Evolutionary conservation across 1,139 yeast genomes (phyloP), one percentile per base, ranked within the genome.

Genomic region (Taiozyma onychis): DNA sequence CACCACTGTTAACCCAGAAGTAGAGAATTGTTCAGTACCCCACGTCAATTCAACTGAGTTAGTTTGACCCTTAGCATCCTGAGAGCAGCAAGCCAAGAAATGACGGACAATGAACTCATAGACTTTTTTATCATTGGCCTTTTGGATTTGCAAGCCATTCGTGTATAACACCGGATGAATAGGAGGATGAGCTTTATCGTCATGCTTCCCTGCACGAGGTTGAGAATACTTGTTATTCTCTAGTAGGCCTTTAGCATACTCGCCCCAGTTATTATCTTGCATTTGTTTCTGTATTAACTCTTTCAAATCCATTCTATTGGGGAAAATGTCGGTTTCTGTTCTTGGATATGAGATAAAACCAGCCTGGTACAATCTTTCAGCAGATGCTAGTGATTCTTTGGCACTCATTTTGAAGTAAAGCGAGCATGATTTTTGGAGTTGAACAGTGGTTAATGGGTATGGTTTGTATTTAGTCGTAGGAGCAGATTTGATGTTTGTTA

Each of bases 151-250:
- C 6, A 66, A 50, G 18, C 66, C 66, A 35, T 72, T 65, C 2
- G 71, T 51, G 45, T 54, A 56, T 8, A 64, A 45, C 16, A 93
- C 85, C 0, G 99, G 99, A 65, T 95, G 98, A 53, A 95, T 95
- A 0, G 99, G 98, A 3, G 99, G 99, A 76, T 95, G 99, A 22
- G 99, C 98, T 62, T 89, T 85, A 70, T 95, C 99, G 63, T 91
- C 89, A 61, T 88, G 85, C 22, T 73, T 75, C 1, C 99, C 99
- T 41, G 74, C 74, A 47, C 99, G 70, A 0, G 99, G 99, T 3
- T 66, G 63, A 21, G 75, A 64, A 59, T 77, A 86, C 47, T 67
- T 70, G 18, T 66, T 67, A 24, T 70, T 72, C 13, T 54, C 50
- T 9, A 72, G 39, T 18, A 71, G 52, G 8, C 54, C 57, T 21